Percentiles rank a stretch among this genome's conserved stretches.
These are phyloP conservation scores for Acer negundo DNA, from an alignment of 345 rosid genomes.

Conservation along the genomic window DNA sequence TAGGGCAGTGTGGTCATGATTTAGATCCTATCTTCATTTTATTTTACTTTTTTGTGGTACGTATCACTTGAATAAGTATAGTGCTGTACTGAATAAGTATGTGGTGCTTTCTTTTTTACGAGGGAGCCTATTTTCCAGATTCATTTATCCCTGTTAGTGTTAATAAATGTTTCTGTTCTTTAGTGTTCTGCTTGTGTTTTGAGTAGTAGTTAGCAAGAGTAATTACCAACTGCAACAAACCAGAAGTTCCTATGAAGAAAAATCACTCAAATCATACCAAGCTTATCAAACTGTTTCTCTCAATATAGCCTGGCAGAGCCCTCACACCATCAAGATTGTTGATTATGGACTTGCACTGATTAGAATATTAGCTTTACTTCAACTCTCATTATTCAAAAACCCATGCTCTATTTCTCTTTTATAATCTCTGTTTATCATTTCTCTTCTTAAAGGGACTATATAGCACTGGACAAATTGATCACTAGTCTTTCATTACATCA, in stretches of 20 bases:
- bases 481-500: neutral
- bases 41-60: neutral
- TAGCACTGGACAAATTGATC: neutral
- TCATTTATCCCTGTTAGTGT: too few relatives aligned
- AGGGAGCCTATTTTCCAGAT: too few relatives aligned
- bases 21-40: neutral
- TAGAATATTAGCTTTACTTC: neutral
- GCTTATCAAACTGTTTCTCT: neutral
- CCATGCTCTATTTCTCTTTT: neutral
- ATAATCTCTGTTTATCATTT: neutral
- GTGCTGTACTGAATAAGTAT: neutral
- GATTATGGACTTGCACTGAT: neutral
- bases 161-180: neutral
- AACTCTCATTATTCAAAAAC: neutral
- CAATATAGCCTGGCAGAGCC: neutral
- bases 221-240: neutral
- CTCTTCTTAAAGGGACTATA: neutral
- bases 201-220: neutral
- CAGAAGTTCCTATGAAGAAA: neutral
- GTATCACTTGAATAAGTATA: neutral
- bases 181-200: neutral
- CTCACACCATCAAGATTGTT: neutral
- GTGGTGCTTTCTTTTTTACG: neutral
- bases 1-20: neutral
- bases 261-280: neutral